These are phyloP conservation scores for Avena insularis DNA, from an alignment of 176 grass and related monocot genomes.

Conservation along the genomic window DNA sequence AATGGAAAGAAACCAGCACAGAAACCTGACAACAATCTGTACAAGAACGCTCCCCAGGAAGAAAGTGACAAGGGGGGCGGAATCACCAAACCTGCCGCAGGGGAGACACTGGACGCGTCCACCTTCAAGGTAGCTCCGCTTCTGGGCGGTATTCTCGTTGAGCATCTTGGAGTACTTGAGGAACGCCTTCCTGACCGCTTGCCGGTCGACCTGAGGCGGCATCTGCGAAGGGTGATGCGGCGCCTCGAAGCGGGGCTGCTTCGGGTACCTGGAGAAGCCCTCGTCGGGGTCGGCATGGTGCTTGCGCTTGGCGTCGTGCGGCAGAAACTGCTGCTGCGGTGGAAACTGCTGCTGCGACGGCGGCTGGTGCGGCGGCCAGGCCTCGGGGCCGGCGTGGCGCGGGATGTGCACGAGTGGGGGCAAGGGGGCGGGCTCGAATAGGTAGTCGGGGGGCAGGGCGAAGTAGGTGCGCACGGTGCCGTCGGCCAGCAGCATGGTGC, in stretches of 20 bases:
- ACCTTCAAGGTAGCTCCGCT: slow-evolving; percentile 72
- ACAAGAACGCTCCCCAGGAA: slow-evolving; percentile 58
- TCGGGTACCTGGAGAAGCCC: slow-evolving; percentile 59
- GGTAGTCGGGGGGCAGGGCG: slow-evolving; percentile 69
- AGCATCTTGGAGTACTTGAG: slow-evolving; percentile 87
- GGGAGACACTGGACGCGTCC: slow-evolving; percentile 72
- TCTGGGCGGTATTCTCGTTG: slow-evolving; percentile 62
- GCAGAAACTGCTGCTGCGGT: slow-evolving; percentile 25
- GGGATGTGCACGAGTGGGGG: slow-evolving; percentile 37
- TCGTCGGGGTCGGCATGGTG: slow-evolving; percentile 53
- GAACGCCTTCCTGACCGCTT: slow-evolving; percentile 65
- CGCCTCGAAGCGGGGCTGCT: slow-evolving; percentile 63
- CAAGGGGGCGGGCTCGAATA: slow-evolving; percentile 44
- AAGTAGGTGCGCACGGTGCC: slow-evolving; percentile 72
- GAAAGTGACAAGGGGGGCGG: slow-evolving; percentile 28
- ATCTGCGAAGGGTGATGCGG: slow-evolving; percentile 27
- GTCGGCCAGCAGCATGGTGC: slow-evolving; percentile 58
- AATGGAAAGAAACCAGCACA: slow-evolving; percentile 48
- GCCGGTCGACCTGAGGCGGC: slow-evolving; percentile 45
- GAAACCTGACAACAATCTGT: slow-evolving; percentile 42
- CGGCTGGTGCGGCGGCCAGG: slow-evolving; percentile 48
- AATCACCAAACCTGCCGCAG: slow-evolving; percentile 91
- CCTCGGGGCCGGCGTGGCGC: slow-evolving; percentile 36
- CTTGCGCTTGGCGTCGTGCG: slow-evolving; percentile 57
- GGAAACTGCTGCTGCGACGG: slow-evolving; percentile 30